Conservation (phyloP, 495 filamentous ascomycete genomes). For the Chaetomidium leptoderma region DNA sequence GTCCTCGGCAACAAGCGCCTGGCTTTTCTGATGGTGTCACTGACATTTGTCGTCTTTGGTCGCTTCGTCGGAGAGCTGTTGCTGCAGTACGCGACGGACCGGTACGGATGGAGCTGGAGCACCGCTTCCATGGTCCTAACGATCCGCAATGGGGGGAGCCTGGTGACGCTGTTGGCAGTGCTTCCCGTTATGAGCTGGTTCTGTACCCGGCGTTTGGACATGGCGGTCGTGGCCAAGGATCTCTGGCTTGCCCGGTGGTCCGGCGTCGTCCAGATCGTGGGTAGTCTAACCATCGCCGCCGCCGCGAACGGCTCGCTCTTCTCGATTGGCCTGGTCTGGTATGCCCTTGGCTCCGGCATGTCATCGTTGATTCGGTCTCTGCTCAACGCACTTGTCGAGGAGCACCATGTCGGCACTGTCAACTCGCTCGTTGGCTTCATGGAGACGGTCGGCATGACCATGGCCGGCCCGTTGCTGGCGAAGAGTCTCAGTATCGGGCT, state of each 20-base stretch:
- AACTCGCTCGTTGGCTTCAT: conserved; percentile 31
- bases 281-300: conserved; percentile 21
- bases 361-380: conserved; percentile 23
- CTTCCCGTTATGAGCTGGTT: conserved; percentile 27
- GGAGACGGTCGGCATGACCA: conserved; percentile 27
- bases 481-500: conserved; percentile 28
- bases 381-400: conserved; percentile 33
- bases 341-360: conserved; percentile 26
- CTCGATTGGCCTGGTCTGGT: conserved; percentile 22
- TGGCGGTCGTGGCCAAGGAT: conserved; percentile 26
- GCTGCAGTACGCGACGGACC: conserved; percentile 33
- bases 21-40: conserved; percentile 25
- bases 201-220: conserved; percentile 20
- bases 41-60: conserved; percentile 26
- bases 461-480: conserved; percentile 29
- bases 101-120: conserved; percentile 33
- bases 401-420: conserved; percentile 32
- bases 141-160: conserved; percentile 24
- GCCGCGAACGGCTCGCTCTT: conserved; percentile 23
- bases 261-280: conserved; percentile 16
- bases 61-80: conserved; percentile 29
- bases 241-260: conserved; percentile 26
- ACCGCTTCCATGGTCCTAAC: conserved; percentile 28
- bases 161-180: conserved; percentile 26
- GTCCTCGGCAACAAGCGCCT: conserved; percentile 23